Conservation (phyloP, 2,329 filamentous ascomycete genomes). For the Aspergillus tamarii region DNA sequence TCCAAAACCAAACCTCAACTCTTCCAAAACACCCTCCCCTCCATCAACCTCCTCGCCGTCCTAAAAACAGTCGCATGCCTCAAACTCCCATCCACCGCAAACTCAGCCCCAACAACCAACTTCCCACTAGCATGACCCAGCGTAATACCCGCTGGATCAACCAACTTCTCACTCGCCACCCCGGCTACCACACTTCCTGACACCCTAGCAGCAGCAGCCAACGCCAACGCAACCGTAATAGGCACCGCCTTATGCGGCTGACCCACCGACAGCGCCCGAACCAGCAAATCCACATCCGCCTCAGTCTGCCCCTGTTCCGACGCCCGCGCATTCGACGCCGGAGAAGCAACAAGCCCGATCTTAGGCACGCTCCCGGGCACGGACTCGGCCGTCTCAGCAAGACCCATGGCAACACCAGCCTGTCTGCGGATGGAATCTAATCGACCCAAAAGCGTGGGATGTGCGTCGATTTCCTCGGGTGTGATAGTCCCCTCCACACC, state of each 20-base stretch:
- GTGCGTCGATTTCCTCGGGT: constrained; percentile 57
- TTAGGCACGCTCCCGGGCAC: constrained; percentile 64
- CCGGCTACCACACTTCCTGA: constrained; percentile 44
- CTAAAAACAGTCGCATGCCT: constrained; percentile 49
- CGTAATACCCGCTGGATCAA: constrained; percentile 39
- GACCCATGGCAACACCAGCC: constrained; percentile 64
- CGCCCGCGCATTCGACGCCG: constrained; percentile 14
- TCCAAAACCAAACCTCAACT: neutral
- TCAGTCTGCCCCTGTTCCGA: constrained; percentile 15
- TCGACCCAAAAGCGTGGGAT: constrained; percentile 46
- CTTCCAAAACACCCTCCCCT: constrained; percentile 50
- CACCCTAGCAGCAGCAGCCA: constrained; percentile 54
- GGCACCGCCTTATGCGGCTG: constrained; percentile 62
- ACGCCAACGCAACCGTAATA: constrained; percentile 57
- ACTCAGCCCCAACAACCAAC: constrained; percentile 47
- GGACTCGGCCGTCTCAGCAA: constrained; percentile 49
- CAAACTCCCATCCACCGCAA: constrained; percentile 39
- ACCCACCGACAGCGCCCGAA: constrained; percentile 58
- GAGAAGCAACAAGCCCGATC: constrained; percentile 58
- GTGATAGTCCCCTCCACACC: constrained; percentile 46
- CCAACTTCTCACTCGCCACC: constrained; percentile 26
- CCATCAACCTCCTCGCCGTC: constrained; percentile 53
- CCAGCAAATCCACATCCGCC: constrained; percentile 40
- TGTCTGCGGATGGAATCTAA: constrained; percentile 61
- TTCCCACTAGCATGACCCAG: constrained; percentile 54